Evolutionary conservation across 2,329 filamentous ascomycete species (phyloP).

Genomic region (Rhinocladiella mackenziei): DNA sequence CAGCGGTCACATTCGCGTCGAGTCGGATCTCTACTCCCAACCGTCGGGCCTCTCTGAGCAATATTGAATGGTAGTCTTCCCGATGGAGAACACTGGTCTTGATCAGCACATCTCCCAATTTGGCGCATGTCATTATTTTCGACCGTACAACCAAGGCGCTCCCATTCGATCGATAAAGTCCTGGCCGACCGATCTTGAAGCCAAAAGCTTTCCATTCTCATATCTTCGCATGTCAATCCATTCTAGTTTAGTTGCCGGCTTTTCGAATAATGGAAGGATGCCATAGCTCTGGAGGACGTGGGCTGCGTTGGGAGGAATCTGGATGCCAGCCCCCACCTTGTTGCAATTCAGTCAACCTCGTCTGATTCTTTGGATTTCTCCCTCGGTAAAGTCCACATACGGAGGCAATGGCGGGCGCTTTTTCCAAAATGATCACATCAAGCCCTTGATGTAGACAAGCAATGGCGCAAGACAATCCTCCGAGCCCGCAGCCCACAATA

Average conservation of each 20-base stretch:
- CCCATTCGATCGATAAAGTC: not conserved
- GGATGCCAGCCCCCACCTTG: too few species aligned
- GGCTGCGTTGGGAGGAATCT: too few species aligned
- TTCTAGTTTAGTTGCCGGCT: not conserved
- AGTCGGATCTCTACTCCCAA: slow-evolving; percentile 1
- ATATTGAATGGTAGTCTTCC: not conserved
- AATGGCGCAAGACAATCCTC: not conserved
- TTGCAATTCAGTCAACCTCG: too few species aligned
- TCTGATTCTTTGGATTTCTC: too few species aligned
- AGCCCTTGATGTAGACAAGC: not conserved
- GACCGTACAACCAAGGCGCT: slow-evolving; percentile 2
- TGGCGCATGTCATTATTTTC: too few species aligned
- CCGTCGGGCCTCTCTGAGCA: not conserved
- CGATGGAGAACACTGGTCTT: slow-evolving; percentile 4
- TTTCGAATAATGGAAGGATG: slow-evolving; percentile 4
- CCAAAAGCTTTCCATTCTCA: too few species aligned
- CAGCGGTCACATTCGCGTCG: not conserved
- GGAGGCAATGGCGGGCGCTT: too few species aligned
- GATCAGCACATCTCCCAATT: too few species aligned
- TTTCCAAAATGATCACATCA: not conserved
- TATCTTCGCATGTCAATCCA: not conserved
- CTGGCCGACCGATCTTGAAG: not conserved
- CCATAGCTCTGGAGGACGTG: too few species aligned
- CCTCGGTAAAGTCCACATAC: too few species aligned
- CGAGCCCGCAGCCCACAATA: not conserved